Conservation (phyloP, 495 filamentous ascomycete species). For the Halenospora varia region DNA sequence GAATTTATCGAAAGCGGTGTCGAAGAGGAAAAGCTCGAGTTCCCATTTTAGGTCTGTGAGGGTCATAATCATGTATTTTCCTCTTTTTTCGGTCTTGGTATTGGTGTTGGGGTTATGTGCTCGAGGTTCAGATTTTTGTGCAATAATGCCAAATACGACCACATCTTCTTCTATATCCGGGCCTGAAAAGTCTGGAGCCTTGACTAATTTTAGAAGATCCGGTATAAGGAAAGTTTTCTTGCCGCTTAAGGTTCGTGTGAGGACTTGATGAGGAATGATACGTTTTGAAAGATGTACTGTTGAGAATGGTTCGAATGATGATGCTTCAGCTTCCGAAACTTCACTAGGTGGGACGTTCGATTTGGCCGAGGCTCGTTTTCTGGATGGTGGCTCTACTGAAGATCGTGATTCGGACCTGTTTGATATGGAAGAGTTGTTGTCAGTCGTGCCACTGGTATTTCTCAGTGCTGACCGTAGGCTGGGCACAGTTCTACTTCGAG, state of each 20-base stretch:
- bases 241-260: slow-evolving; percentile 68
- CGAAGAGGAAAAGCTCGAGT: slow-evolving; percentile 88
- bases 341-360: slow-evolving; percentile 16
- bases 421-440: background rate
- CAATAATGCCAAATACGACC: slow-evolving; percentile 82
- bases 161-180: slow-evolving; percentile 83
- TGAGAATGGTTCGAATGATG: slow-evolving; percentile 77
- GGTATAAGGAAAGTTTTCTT: slow-evolving; percentile 79
- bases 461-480: slow-evolving; percentile 32
- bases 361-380: slow-evolving; percentile 24
- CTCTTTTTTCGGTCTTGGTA: slow-evolving; percentile 24
- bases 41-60: slow-evolving; percentile 90
- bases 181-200: slow-evolving; percentile 76
- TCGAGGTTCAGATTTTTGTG: slow-evolving; percentile 77
- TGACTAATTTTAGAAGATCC: slow-evolving; percentile 75
- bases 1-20: slow-evolving; percentile 81
- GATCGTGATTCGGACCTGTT: slow-evolving; percentile 7
- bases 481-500: slow-evolving; percentile 50
- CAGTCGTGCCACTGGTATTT: slow-evolving; percentile 6
- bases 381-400: slow-evolving; percentile 17
- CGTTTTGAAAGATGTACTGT: slow-evolving; percentile 80
- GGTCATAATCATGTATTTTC: slow-evolving; percentile 87
- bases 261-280: slow-evolving; percentile 74
- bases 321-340: slow-evolving; percentile 31
- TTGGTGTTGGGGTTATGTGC: slow-evolving; percentile 48